These are phyloP conservation scores for Ogataea dorogensis DNA, from an alignment of 805 yeast species.

Conservation along the genomic window DNA sequence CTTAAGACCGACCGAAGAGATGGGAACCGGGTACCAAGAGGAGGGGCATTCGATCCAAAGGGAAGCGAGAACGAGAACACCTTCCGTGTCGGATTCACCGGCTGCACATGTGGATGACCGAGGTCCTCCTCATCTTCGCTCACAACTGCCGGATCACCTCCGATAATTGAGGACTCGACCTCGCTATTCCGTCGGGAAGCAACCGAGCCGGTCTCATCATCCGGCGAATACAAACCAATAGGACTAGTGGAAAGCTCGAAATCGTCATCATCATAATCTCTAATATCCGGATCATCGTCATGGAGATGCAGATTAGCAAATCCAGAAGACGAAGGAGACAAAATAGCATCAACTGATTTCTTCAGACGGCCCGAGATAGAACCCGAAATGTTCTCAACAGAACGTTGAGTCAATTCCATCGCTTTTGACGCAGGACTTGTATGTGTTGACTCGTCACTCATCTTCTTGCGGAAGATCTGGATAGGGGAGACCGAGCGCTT, in stretches of 20 bases:
- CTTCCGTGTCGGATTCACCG: constrained; percentile 27
- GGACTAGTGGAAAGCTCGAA: too few species aligned
- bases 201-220: background rate
- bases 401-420: constrained; percentile 1
- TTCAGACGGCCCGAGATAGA: constrained; percentile 1
- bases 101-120: constrained; percentile 24
- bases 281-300: constrained; percentile 24
- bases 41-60: constrained; percentile 42
- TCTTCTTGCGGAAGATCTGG: constrained; percentile 9
- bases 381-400: constrained; percentile 4
- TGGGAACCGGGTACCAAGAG: constrained; percentile 16
- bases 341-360: constrained; percentile 8
- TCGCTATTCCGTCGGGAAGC: constrained; percentile 5
- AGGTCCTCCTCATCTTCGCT: constrained; percentile 8
- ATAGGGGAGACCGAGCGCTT: constrained; percentile 14
- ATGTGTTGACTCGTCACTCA: constrained; percentile 1
- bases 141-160: constrained; percentile 41
- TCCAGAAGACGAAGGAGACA: constrained; percentile 1
- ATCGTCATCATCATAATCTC: constrained; percentile 27
- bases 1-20: constrained; percentile 14
- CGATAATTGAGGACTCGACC: constrained; percentile 48
- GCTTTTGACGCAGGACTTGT: constrained; percentile 5
- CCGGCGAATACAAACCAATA: too few species aligned
- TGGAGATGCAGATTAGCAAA: constrained; percentile 4
- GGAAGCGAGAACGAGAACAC: constrained; percentile 60